Base-by-base conservation (phyloP, 441 rosid genomes). In the Gossypium gossypioides region DNA sequence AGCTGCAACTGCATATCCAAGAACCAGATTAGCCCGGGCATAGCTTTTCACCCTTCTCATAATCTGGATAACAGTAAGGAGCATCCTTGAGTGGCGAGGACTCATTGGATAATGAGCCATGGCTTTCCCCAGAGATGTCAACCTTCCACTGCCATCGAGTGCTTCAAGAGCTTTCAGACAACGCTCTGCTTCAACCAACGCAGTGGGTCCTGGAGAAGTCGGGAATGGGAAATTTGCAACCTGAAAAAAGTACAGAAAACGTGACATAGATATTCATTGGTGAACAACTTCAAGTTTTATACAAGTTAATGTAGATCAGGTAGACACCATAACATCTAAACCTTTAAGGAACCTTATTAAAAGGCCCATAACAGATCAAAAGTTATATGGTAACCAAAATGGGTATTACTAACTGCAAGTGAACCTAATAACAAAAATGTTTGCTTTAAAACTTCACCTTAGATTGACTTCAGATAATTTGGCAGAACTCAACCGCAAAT, bases 61-160 rank as follows among this genome's bases (percentile, higher is more conserved):
- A 32, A 85, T 86, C 72, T 90, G 83, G 71, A 89, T 84, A 77
- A 83, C 86, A 22, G 97, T 87, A 21, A 91, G 95, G 72, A 94
- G 92, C 96, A 91, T 89, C 64, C 97, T 84, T 66, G 98, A 90
- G 77, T 90, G 96, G 46, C 89, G 92, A 71, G 98, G 98, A 76
- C 90, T 89, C 92, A 92, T 88, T 13, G 97, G 96, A 74, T 85
- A 94, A 77, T 79, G 75, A 78, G 92, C 85, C 97, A 94, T 91
- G 63, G 93, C 93, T 71, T 80, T 94, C 48, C 98, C 98, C 66
- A 91, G 76, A 40, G 91, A 51, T 6, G 93, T 94, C 83, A 90
- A 75, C 79, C 79, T 80, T 72, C 90, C 90, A 15, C 64, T 72
- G 77, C 67, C 46, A 72, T 89, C 88, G 1, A 94, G 91, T 60